A percentile compares a stretch with the other conserved stretches of the same genome.
These are phyloP conservation scores for Paramecium pentaurelia DNA, from an alignment of 73 alveolate species.

Conservation along the genomic window DNA sequence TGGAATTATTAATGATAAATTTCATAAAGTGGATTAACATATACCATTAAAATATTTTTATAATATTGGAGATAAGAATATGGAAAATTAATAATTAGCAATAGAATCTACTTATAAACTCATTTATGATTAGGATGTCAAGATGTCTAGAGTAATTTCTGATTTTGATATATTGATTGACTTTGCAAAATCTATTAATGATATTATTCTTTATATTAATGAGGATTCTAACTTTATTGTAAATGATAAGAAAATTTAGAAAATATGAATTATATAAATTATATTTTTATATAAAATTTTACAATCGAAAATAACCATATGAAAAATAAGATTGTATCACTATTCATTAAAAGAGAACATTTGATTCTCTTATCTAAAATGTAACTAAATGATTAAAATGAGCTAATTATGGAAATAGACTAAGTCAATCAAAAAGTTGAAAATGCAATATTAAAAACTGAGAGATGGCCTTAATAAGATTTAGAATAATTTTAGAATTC, in stretches of 20 bases:
- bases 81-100: background rate
- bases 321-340: constrained; percentile 14
- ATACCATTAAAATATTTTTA: background rate
- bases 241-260: background rate
- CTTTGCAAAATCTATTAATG: background rate
- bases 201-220: background rate
- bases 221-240: background rate
- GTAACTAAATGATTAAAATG: background rate
- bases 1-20: background rate
- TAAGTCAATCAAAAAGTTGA: background rate
- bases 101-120: background rate
- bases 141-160: background rate
- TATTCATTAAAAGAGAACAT: constrained; percentile 14
- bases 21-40: background rate
- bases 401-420: background rate
- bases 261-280: background rate
- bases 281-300: background rate
- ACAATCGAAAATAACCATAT: background rate
- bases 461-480: background rate
- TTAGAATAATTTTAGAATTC: background rate
- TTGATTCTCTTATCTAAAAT: background rate
- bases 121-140: background rate
- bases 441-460: background rate
- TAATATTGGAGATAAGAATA: background rate
- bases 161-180: background rate